These are phyloP conservation scores for Alternaria sp. DNA, from an alignment of 2,329 filamentous ascomycete genomes.

Conservation along the genomic window DNA sequence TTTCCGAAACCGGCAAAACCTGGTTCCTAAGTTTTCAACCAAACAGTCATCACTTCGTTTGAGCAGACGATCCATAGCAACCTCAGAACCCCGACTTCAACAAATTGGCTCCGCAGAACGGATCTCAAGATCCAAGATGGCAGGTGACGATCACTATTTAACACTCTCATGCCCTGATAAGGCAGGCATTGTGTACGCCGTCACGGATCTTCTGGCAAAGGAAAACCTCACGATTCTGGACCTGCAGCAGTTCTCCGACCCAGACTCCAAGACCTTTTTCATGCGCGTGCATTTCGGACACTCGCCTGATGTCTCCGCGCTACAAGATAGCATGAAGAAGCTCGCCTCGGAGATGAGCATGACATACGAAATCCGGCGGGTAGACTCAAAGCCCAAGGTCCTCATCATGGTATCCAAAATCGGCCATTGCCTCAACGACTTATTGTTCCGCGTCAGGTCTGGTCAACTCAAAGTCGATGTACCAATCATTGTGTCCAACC, in stretches of 20 bases:
- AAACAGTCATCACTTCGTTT: constrained; percentile 27
- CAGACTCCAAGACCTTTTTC: constrained; percentile 78
- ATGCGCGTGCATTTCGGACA: constrained; percentile 86
- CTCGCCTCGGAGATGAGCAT: constrained; percentile 72
- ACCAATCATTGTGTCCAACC: constrained; percentile 82
- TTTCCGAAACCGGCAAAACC: constrained; percentile 46
- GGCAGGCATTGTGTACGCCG: constrained; percentile 83
- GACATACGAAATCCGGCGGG: constrained; percentile 74
- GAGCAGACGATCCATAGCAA: constrained; percentile 30
- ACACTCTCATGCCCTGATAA: constrained; percentile 86
- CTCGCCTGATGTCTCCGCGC: constrained; percentile 54
- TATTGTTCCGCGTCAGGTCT: constrained; percentile 79
- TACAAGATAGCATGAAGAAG: constrained; percentile 66
- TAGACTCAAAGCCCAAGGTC: constrained; percentile 74
- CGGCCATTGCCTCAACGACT: constrained; percentile 83
- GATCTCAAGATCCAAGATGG: constrained; percentile 42
- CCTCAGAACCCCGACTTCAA: constrained; percentile 27
- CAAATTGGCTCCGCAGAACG: constrained; percentile 33
- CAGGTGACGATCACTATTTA: constrained; percentile 58
- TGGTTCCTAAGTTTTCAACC: constrained; percentile 41
- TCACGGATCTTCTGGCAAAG: constrained; percentile 77
- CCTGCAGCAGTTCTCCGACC: constrained; percentile 84
- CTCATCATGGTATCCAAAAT: constrained; percentile 92
- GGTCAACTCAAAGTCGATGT: constrained; percentile 78
- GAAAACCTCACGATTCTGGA: constrained; percentile 83